These are phyloP conservation scores for Rhodamnia rubescens DNA, from an alignment of 345 rosid species.

Conservation along the genomic window DNA sequence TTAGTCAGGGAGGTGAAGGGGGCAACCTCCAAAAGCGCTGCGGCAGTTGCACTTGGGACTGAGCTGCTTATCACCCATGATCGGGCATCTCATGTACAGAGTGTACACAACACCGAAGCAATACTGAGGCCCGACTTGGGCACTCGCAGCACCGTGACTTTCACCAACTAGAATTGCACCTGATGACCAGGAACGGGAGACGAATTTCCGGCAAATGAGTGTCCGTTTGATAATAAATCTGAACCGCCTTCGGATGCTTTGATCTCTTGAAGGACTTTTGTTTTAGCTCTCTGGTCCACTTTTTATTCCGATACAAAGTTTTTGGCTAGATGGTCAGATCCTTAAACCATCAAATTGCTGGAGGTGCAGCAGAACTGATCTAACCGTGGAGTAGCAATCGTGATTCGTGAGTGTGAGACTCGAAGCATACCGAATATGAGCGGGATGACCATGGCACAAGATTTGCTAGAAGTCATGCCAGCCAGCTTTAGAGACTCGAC, in stretches of 20 bases:
- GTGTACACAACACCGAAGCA: neutral
- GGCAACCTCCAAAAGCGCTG: conserved; percentile 30
- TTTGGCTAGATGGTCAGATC: neutral
- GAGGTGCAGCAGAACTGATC: neutral
- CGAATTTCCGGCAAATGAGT: neutral
- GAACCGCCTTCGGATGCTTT: neutral
- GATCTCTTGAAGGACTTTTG: neutral
- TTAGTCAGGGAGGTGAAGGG: conserved; percentile 25
- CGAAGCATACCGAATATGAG: neutral
- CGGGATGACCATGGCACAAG: neutral
- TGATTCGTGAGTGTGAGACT: neutral
- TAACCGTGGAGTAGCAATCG: neutral
- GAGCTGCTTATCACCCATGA: neutral
- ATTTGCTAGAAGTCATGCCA: neutral
- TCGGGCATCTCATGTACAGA: neutral
- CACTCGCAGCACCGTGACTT: neutral
- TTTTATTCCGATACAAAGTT: neutral
- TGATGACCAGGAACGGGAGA: neutral
- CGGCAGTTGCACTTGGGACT: conserved; percentile 20
- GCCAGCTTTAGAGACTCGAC: neutral
- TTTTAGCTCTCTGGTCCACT: neutral
- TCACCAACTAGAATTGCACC: neutral
- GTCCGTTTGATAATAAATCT: neutral
- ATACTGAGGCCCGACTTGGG: neutral
- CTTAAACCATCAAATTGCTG: neutral